A percentile compares a stretch with the other conserved stretches of the same genome.
phyloP scores from a whole-genome alignment of 1,284 basidiomycete genomes.

The Naganishia sp. region DNA sequence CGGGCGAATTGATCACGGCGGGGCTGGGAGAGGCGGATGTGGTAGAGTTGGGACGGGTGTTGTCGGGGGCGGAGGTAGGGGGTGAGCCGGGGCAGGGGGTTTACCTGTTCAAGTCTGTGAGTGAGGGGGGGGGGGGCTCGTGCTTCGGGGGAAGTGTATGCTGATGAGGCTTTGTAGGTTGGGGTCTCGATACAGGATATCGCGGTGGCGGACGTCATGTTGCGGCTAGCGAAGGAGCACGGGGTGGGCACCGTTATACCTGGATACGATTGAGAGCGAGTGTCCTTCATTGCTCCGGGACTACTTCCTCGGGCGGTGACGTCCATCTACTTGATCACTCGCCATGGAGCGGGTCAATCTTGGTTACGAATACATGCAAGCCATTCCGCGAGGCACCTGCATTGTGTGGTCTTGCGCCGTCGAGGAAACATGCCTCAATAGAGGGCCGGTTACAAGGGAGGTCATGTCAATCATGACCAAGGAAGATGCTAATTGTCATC shows the following conservation, averaged over 20 bases:
- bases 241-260: constrained; percentile 43
- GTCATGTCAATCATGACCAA: too few species aligned
- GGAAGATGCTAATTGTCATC: too few species aligned
- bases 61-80: constrained; percentile 28
- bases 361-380: too few species aligned
- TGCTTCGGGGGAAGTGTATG: neutral
- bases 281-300: neutral
- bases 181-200: constrained; percentile 54
- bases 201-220: constrained; percentile 49
- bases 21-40: constrained; percentile 45
- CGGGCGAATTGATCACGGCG: constrained; percentile 69
- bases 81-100: constrained; percentile 39
- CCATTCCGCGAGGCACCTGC: too few species aligned
- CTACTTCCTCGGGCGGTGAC: too few species aligned
- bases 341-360: too few species aligned
- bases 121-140: constrained; percentile 31
- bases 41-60: constrained; percentile 44
- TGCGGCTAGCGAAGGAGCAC: constrained; percentile 43
- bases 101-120: constrained; percentile 52
- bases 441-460: too few species aligned
- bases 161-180: constrained; percentile 38
- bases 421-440: too few species aligned
- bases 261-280: constrained; percentile 41
- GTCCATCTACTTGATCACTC: too few species aligned
- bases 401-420: too few species aligned